Evolutionary conservation across 257 asterid genomes (phyloP), one percentile per base, ranked within the genome.

Genomic region (Avicennia marina): DNA sequence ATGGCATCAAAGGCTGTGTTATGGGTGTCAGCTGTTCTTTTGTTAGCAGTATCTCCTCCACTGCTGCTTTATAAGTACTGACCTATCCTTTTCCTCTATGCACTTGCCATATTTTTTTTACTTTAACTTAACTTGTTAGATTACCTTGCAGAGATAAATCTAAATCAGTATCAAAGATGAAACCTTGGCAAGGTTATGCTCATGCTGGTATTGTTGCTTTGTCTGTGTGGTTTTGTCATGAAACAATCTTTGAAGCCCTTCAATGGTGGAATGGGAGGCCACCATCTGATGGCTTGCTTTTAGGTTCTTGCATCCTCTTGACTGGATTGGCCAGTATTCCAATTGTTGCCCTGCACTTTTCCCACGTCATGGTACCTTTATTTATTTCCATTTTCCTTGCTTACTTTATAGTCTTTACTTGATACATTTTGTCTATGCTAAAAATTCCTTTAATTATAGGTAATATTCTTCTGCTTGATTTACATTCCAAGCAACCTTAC

Each of bases 231-330:
- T 86, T 88, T 66, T 89, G 83, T 65, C 90, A 94, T 31, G 98
- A 93, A 61, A 93, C 98, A 50, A 71, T 93, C 56, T 89, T 89
- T 66, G 97, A 93, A 77, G 89, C 94, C 75, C 95, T 93, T 65
- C 98, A 81, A 47, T 93, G 98, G 97, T 93, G 95, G 98, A 63
- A 82, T 64, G 98, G 98, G 60, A 86, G 98, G 76, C 75, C 94
- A 66, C 98, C 98, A 49, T 81, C 97, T 40, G 97, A 89, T 75
- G 98, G 97, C 58, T 80, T 93, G 75, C 88, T 89, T 58, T 72
- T 93, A 66, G 98, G 98, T 36, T 70, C 87, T 58, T 85, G 95
- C 82, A 81, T 89, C 65, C 82, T 86, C 64, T 71, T 89, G 80
- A 72, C 77, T 33, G 97, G 95, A 65, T 74, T 93, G 73, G 94